phyloP scores from a whole-genome alignment of 202 grass and related monocot species.

The Hordeum pubiflorum region DNA sequence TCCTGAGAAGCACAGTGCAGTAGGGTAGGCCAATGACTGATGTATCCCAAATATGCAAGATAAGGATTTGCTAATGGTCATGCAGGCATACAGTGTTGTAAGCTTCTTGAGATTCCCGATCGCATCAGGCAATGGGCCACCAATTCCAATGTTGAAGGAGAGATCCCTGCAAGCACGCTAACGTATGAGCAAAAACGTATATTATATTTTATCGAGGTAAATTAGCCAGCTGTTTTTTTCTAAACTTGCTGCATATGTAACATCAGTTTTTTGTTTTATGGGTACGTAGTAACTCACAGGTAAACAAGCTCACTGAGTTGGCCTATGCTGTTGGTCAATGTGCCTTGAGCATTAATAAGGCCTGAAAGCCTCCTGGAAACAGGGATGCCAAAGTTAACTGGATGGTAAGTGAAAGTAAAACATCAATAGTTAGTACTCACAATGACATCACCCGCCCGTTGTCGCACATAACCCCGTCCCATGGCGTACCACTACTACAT shows the following conservation, averaged over 20 bases:
- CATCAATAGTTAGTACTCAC: conserved; percentile 38
- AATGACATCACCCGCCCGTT: conserved; percentile 46
- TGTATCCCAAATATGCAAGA: conserved; percentile 2
- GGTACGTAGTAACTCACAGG: conserved; percentile 49
- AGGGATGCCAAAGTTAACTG: conserved; percentile 7
- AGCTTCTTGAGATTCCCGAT: conserved; percentile 63
- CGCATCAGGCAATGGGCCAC: conserved; percentile 38
- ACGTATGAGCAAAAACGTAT: conserved; percentile 15
- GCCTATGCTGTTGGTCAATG: conserved; percentile 47
- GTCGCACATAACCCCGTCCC: conserved; percentile 67
- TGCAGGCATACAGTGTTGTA: conserved; percentile 48
- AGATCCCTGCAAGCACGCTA: conserved; percentile 53
- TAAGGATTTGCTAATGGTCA: background rate
- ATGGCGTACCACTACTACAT: conserved; percentile 42
- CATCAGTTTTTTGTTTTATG: background rate
- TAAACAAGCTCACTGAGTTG: conserved; percentile 57
- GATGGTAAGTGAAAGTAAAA: conserved; percentile 4
- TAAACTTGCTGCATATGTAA: background rate
- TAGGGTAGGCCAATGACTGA: conserved; percentile 2
- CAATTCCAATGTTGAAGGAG: conserved; percentile 57
- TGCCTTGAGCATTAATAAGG: conserved; percentile 67
- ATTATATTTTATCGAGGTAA: conserved; percentile 16
- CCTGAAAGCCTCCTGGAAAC: conserved; percentile 69
- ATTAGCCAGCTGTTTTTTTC: conserved; percentile 3
- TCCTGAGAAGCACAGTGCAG: conserved; percentile 42